Conservation (phyloP, 331 rosid genomes). For the Telfairia occidentalis region DNA sequence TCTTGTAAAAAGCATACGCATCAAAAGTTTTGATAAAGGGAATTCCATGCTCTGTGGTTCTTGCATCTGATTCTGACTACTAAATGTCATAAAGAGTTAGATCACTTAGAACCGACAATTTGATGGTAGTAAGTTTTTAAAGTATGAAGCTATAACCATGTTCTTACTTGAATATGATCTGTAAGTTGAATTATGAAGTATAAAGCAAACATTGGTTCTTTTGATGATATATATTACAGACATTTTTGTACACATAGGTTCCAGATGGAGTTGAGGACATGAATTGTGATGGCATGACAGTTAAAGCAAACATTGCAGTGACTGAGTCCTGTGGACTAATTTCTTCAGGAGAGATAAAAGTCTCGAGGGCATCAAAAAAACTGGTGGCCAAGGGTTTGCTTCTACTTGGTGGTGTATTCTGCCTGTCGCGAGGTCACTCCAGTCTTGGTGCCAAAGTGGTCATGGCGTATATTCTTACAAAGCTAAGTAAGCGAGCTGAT, state of each 20-base stretch:
- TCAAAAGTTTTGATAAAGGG: too few relatives aligned
- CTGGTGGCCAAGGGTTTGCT: conserved; percentile 56
- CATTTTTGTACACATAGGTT: conserved; percentile 33
- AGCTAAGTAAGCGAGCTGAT: conserved; percentile 40
- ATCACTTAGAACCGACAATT: not conserved
- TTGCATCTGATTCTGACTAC: not conserved
- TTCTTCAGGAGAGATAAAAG: conserved; percentile 15
- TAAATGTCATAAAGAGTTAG: not conserved
- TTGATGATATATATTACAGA: not conserved
- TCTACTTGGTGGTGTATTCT: conserved; percentile 64
- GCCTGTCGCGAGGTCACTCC: conserved; percentile 63
- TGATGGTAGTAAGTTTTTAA: not conserved
- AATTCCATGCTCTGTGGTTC: not conserved
- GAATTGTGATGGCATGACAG: conserved; percentile 8
- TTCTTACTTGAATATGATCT: too few relatives aligned
- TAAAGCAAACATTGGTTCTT: too few relatives aligned
- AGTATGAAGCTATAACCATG: not conserved
- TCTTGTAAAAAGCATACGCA: too few relatives aligned
- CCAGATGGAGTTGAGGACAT: conserved; percentile 42
- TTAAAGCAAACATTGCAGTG: conserved; percentile 16
- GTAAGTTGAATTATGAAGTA: too few relatives aligned
- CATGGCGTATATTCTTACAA: conserved; percentile 52
- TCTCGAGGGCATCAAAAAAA: conserved; percentile 42
- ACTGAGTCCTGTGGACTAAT: conserved; percentile 15
- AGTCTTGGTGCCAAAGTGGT: conserved; percentile 87